Base-by-base conservation (phyloP, 2,329 filamentous ascomycete genomes). In the Aspergillus calidoustus region DNA sequence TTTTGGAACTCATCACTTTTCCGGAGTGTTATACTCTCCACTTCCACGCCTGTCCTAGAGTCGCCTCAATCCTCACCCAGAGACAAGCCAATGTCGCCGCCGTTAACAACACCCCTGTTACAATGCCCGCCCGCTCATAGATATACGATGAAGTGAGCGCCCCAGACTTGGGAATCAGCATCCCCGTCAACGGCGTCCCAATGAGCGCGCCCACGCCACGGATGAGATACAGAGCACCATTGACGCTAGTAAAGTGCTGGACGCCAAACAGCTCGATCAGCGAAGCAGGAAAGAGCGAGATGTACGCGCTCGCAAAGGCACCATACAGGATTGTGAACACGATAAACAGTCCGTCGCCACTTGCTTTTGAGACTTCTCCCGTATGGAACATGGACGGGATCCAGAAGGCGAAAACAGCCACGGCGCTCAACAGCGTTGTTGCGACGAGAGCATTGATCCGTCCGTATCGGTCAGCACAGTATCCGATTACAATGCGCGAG, bases 251-350 rank as follows among this genome's bases (percentile, higher is more conserved):
- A 51, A 77, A 77, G 25, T 77, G 66, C 59, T 76, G 69, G 13
- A 73, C 67, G 4, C 77, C 76, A 53, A 79, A 79, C 4, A 78
- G 61, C 58, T 79, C 77, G 15, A 78, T 73, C 51, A 79, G 61
- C 73, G 57, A 80, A 76, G n/a, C 59, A 74, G 64, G 77, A 52
- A 80, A 80, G 2, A 80, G 66, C 7, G 75, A 74, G 38, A 79
- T 74, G 61, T 79, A 80, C 3, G 77, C 76, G 44, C 74, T 72
- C 8, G 76, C 77, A 54, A 77, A 77, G 6, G 73, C 62, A 22
- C 77, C 76, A 49, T 79, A 79, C 1, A 74, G 49, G 13, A 76
- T 67, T 2, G 71, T 68, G 52, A 76, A 78, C 7, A 70, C 59
- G 22, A 77, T 68, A 46, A 77, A 77, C 17, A 78, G 67, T 1